phyloP scores from a whole-genome alignment of 2,329 filamentous ascomycete species.

The Nemania diffusa region DNA sequence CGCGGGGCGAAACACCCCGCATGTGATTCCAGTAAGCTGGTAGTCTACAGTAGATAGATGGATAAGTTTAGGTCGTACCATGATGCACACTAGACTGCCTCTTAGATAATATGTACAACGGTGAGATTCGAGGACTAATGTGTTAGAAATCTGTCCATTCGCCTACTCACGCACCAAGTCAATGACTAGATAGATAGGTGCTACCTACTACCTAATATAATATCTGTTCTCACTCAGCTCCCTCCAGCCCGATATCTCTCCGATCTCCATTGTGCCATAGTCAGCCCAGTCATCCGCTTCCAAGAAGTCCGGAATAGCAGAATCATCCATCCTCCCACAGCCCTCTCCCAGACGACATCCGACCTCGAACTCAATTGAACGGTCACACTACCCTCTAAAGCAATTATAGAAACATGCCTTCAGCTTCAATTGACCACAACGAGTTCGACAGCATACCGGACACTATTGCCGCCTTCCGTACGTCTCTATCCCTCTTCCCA shows the following conservation, averaged over 20 bases:
- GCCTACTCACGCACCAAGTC: background rate
- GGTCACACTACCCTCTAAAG: background rate
- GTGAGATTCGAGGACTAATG: too few relatives aligned
- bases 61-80: too few relatives aligned
- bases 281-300: background rate
- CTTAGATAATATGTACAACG: too few relatives aligned
- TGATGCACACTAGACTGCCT: too few relatives aligned
- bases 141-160: too few relatives aligned
- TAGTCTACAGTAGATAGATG: too few relatives aligned
- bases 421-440: slow-evolving; percentile 60
- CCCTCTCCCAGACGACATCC: too few relatives aligned
- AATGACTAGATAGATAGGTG: background rate
- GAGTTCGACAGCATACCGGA: slow-evolving; percentile 74
- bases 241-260: background rate
- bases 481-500: slow-evolving; percentile 42
- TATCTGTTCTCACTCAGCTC: too few relatives aligned
- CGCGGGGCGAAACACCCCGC: slow-evolving; percentile 27
- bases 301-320: background rate
- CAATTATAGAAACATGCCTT: slow-evolving; percentile 56
- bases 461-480: slow-evolving; percentile 72
- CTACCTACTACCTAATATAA: too few relatives aligned
- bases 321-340: background rate
- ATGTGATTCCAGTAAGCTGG: slow-evolving; percentile 18
- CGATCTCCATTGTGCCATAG: background rate
- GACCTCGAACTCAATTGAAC: background rate